Base-by-base conservation (phyloP, 352 stramenopile species). In the Pythium aquatile region DNA sequence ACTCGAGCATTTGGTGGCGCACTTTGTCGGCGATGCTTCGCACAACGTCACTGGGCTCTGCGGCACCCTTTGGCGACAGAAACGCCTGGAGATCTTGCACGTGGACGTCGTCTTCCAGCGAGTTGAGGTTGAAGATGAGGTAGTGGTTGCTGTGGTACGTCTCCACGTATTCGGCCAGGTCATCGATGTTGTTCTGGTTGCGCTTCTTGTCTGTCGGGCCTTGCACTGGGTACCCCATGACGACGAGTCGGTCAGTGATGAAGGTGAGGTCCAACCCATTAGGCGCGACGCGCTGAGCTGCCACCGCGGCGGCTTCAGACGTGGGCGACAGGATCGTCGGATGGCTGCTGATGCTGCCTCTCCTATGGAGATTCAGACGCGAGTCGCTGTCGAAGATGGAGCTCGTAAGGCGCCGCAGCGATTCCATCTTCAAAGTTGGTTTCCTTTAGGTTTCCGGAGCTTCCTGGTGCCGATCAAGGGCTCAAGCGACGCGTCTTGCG, bases 1-100 rank as follows among this genome's bases (percentile, higher is more conserved):
- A 95, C 57, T 96, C 88, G 57, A 95, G 73, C 63, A 94, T 78
- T 67, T 96, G 88, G 46, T 91, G 78, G n/a, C 84, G 76, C 46
- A 94, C 65, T 26, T 81, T 79, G 10, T 78, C 70, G 6, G 78
- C 81, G 40, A 89, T 74, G 3, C 40, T 65, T 20, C 44, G 47
- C n/a, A 32, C 28, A 8, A 40, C 58, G 52, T 59, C 49, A 14
- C 44, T 40, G 33, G 58, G 29, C 40, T 68, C 51, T 33, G 42
- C 32, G 10, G 42, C 44, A 11, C n/a, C 42, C 3, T 32, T 14
- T 1, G n/a, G 17, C 13, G 32, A 55, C 20, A 61, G 17, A 26
- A 69, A 64, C 26, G 63, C n/a, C 13, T 69, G 55, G 2, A 69
- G 49, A 17, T 66, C 64, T 58, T 64, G 44, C 5, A 51, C 53